phyloP scores from a whole-genome alignment of 441 rosid species.

The Pelargonium myrrhifolium region DNA sequence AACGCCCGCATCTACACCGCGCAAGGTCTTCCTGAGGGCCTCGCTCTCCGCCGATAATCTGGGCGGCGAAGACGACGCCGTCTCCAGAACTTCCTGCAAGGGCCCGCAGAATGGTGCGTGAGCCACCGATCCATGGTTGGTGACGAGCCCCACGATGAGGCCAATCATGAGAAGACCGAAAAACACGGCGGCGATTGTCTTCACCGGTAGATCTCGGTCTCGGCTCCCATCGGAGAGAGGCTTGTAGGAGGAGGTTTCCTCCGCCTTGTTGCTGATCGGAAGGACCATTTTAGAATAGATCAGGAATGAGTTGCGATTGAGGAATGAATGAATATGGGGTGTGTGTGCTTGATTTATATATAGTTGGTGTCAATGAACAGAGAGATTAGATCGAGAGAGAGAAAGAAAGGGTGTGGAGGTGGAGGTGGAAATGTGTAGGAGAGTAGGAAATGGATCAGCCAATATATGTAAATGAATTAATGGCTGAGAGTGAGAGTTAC shows the following conservation, averaged over 20 bases:
- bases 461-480: background rate
- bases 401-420: background rate
- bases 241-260: background rate
- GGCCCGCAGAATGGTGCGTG: background rate
- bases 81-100: background rate
- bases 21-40: conserved; percentile 23
- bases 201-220: background rate
- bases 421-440: background rate
- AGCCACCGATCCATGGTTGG: background rate
- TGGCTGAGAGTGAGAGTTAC: conserved; percentile 2
- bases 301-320: background rate
- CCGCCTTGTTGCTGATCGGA: background rate
- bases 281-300: background rate
- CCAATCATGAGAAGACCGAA: background rate
- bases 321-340: background rate
- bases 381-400: background rate
- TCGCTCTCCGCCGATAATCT: conserved; percentile 13
- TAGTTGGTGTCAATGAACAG: no score
- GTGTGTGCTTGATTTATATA: background rate
- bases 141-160: background rate
- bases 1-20: conserved; percentile 59
- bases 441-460: no score
- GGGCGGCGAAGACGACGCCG: background rate
- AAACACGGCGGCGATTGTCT: background rate
- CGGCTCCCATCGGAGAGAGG: background rate